These are phyloP conservation scores for Hamigera avellanea DNA, from an alignment of 495 filamentous ascomycete genomes.

Conservation along the genomic window DNA sequence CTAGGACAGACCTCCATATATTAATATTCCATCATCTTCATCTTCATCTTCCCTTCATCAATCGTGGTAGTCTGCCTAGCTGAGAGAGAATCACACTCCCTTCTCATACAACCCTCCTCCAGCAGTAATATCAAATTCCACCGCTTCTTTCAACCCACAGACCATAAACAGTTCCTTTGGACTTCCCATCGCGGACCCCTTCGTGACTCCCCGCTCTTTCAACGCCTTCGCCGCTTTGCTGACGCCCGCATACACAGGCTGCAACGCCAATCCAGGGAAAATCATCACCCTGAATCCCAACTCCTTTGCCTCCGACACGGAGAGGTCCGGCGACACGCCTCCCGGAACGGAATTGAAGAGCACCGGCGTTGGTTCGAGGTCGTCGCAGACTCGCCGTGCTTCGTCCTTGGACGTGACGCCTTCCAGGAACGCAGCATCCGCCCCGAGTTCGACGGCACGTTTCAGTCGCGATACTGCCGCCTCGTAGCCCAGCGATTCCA, in stretches of 20 bases:
- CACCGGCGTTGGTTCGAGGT: conserved; percentile 8
- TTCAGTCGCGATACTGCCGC: conserved; percentile 36
- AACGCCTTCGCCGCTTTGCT: not conserved
- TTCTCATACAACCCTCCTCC: conserved; percentile 25
- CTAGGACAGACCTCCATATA: no score
- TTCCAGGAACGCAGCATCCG: conserved; percentile 48
- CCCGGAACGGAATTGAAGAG: conserved; percentile 10
- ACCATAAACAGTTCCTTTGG: not conserved
- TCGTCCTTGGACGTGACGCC: conserved; percentile 28
- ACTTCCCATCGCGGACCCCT: not conserved
- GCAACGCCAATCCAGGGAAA: conserved; percentile 4
- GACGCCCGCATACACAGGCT: not conserved
- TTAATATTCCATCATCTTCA: no score
- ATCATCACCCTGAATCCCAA: conserved; percentile 11
- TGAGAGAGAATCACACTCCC: not conserved
- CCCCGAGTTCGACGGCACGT: conserved; percentile 34
- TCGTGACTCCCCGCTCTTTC: conserved; percentile 1
- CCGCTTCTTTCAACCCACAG: not conserved
- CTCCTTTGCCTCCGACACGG: conserved; percentile 8
- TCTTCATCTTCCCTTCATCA: no score
- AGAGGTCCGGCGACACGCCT: conserved; percentile 7
- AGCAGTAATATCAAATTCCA: conserved; percentile 22
- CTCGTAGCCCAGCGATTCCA: conserved; percentile 40
- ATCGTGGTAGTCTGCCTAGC: no score
- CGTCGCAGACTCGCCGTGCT: conserved; percentile 4